phyloP scores from a whole-genome alignment of 108 stramenopile genomes.

The Cyclotella cryptica region DNA sequence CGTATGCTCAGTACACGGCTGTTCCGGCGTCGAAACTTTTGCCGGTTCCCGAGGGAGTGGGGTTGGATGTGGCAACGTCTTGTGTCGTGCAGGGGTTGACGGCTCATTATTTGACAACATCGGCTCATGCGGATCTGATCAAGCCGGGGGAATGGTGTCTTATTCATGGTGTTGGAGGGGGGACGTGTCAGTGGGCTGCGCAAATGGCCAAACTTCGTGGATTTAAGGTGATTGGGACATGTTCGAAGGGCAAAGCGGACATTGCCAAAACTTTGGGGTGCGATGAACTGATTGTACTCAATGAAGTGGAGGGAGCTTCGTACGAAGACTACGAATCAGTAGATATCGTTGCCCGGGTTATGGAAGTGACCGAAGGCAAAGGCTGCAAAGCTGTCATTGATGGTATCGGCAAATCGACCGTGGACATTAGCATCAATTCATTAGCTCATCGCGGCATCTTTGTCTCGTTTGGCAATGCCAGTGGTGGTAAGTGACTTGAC shows the following conservation, averaged over 20 bases:
- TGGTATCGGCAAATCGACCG: slow-evolving; percentile 82
- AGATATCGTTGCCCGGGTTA: slow-evolving; percentile 70
- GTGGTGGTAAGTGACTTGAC: slow-evolving; percentile 37
- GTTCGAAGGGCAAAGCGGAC: slow-evolving; percentile 67
- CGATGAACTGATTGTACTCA: slow-evolving; percentile 81
- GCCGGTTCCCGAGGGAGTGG: slow-evolving; percentile 63
- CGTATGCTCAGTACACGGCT: slow-evolving; percentile 81
- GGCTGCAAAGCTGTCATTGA: slow-evolving; percentile 86
- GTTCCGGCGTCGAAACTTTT: slow-evolving; percentile 71
- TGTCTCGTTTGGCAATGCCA: slow-evolving; percentile 87
- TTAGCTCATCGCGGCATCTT: slow-evolving; percentile 80
- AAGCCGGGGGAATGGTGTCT: slow-evolving; percentile 78
- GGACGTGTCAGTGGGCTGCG: slow-evolving; percentile 88
- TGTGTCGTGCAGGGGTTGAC: slow-evolving; percentile 86
- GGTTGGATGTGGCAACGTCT: slow-evolving; percentile 63
- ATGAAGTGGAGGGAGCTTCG: slow-evolving; percentile 71
- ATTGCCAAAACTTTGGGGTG: slow-evolving; percentile 50
- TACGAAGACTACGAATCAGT: slow-evolving; percentile 81
- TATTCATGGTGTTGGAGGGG: slow-evolving; percentile 83
- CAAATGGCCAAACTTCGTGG: slow-evolving; percentile 85
- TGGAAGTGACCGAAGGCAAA: slow-evolving; percentile 78
- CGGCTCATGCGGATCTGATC: slow-evolving; percentile 73
- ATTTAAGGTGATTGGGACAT: slow-evolving; percentile 86
- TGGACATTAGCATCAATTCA: slow-evolving; percentile 77
- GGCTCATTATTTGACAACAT: slow-evolving; percentile 78